Conservation (phyloP, 768 basidiomycete genomes). For the Russula dissimulans region DNA sequence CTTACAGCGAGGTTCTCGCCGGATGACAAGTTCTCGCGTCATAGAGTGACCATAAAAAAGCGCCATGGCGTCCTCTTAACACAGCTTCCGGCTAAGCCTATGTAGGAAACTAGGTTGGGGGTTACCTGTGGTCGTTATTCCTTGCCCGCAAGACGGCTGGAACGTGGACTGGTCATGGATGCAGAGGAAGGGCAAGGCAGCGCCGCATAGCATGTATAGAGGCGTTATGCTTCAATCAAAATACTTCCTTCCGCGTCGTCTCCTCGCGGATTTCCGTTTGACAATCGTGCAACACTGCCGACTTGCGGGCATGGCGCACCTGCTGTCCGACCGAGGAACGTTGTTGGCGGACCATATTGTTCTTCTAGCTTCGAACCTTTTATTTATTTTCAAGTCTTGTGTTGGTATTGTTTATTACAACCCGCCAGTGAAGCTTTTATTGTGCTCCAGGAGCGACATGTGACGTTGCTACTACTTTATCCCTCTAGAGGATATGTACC, state of each 20-base stretch:
- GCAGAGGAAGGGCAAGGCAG: background rate
- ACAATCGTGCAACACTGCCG: background rate
- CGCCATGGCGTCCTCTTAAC: constrained; percentile 83
- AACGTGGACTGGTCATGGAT: background rate
- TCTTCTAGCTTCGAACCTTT: too few relatives aligned
- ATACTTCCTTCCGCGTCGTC: background rate
- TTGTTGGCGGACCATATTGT: background rate
- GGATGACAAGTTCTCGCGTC: constrained; percentile 97
- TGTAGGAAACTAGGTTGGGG: constrained; percentile 38
- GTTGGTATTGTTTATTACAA: too few relatives aligned
- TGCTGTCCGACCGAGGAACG: background rate
- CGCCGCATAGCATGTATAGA: constrained; percentile 3
- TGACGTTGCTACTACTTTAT: too few relatives aligned
- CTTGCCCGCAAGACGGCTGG: background rate
- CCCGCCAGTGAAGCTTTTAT: too few relatives aligned
- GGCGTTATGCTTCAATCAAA: background rate
- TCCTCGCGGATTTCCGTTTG: background rate
- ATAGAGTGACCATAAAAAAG: constrained; percentile 95
- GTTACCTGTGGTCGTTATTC: background rate
- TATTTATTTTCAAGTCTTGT: too few relatives aligned
- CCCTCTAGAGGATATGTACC: background rate
- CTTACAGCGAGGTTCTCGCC: constrained; percentile 91
- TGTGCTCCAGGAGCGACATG: too few relatives aligned
- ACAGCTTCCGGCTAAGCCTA: constrained; percentile 80
- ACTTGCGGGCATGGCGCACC: background rate